Percentiles rank a stretch among this genome's conserved stretches.
Evolutionary conservation across 164 flowering plant genomes (phyloP).

Genomic region (Piper betle): DNA sequence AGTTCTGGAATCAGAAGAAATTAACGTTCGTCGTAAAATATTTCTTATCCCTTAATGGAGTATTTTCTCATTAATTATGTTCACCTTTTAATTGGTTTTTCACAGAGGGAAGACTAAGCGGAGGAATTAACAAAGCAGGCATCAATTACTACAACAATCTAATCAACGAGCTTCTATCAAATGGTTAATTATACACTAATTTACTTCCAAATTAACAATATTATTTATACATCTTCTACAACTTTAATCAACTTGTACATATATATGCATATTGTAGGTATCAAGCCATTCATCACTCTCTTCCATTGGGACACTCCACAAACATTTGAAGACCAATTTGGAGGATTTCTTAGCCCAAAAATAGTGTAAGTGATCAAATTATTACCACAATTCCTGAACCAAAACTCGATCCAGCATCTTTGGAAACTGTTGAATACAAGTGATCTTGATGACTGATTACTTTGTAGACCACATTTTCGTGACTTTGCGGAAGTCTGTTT

Average conservation of each 20-base stretch:
- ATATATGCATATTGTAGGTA: conserved; percentile 16
- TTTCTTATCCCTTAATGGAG: not conserved
- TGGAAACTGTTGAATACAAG: too few species aligned
- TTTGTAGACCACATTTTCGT: conserved; percentile 9
- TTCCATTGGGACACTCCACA: conserved; percentile 69
- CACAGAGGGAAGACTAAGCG: conserved; percentile 17
- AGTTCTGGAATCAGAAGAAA: too few species aligned
- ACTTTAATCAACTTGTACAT: too few species aligned
- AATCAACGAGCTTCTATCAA: conserved; percentile 21
- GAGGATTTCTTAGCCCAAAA: conserved; percentile 31
- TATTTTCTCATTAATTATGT: not conserved
- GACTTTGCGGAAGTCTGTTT: conserved; percentile 18
- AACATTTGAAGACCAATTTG: conserved; percentile 41
- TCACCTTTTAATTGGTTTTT: too few species aligned
- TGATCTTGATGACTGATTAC: not conserved
- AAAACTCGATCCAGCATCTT: too few species aligned
- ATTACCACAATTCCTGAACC: not conserved
- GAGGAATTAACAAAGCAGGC: conserved; percentile 22
- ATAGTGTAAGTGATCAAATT: conserved; percentile 33
- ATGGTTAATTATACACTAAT: conserved; percentile 6
- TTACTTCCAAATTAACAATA: not conserved
- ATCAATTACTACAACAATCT: conserved; percentile 24
- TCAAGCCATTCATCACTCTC: conserved; percentile 46
- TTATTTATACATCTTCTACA: not conserved
- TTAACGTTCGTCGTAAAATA: too few species aligned